Percentiles rank a stretch among this genome's conserved stretches.
phyloP scores from a whole-genome alignment of 2,329 filamentous ascomycete genomes.

The Sporothrix protearum region DNA sequence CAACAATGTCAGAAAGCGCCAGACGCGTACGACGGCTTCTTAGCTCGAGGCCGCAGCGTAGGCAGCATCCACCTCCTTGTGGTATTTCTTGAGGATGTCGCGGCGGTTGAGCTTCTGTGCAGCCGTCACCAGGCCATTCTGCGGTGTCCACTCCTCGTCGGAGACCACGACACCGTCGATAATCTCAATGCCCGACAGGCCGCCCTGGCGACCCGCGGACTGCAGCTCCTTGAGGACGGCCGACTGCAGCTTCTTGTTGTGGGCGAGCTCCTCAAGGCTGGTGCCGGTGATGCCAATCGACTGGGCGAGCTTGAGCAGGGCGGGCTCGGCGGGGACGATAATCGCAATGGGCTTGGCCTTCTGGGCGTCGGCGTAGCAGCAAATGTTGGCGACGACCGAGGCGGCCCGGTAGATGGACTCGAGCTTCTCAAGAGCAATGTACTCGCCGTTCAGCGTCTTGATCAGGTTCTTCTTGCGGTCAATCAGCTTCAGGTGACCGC shows the following conservation, averaged over 20 bases:
- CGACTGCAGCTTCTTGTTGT: conserved; percentile 61
- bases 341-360: conserved; percentile 55
- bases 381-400: conserved; percentile 53
- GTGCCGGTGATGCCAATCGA: conserved; percentile 47
- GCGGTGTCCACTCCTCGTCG: conserved; percentile 72
- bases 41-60: conserved; percentile 42
- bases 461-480: conserved; percentile 88
- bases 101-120: conserved; percentile 71
- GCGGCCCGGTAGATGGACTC: conserved; percentile 53
- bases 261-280: conserved; percentile 62
- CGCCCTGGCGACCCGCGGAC: conserved; percentile 56
- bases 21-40: background rate
- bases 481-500: conserved; percentile 70
- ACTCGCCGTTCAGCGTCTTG: conserved; percentile 78
- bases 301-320: conserved; percentile 51
- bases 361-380: conserved; percentile 51
- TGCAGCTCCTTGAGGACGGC: conserved; percentile 64
- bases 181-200: conserved; percentile 64
- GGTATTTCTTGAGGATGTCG: conserved; percentile 60
- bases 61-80: conserved; percentile 58
- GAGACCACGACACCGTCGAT: conserved; percentile 68
- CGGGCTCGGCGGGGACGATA: conserved; percentile 54
- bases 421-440: conserved; percentile 75
- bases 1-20: background rate
- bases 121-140: conserved; percentile 65